phyloP scores from a whole-genome alignment of 495 filamentous ascomycete species.

The Penicillium argentinense region DNA sequence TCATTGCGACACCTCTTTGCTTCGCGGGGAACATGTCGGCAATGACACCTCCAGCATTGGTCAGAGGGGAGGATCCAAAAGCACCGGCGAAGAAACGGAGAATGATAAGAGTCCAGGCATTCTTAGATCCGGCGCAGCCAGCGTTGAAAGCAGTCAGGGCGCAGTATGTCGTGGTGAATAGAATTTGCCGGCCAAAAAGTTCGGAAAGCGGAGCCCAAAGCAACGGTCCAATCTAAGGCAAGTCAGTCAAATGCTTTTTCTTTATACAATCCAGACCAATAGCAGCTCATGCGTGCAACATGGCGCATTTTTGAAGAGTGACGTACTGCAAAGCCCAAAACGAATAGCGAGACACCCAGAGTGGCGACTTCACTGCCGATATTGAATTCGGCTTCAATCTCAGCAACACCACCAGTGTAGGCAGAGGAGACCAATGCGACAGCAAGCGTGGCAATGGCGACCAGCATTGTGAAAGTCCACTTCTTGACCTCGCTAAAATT shows the following conservation, averaged over 20 bases:
- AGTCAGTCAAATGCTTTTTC: slow-evolving; percentile 3
- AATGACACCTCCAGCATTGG: slow-evolving; percentile 73
- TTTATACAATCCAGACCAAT: background rate
- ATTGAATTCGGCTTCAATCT: slow-evolving; percentile 60
- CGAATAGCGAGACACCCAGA: slow-evolving; percentile 71
- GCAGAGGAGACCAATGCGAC: slow-evolving; percentile 78
- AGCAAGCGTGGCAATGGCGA: slow-evolving; percentile 67
- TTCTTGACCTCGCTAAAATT: slow-evolving; percentile 59
- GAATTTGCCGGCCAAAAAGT: slow-evolving; percentile 69
- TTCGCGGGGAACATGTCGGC: slow-evolving; percentile 69
- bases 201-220: slow-evolving; percentile 69
- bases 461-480: slow-evolving; percentile 66
- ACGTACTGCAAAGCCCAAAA: slow-evolving; percentile 69
- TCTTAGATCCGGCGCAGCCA: slow-evolving; percentile 60
- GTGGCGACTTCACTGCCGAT: slow-evolving; percentile 60
- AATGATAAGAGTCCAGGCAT: slow-evolving; percentile 65
- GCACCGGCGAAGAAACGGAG: slow-evolving; percentile 77
- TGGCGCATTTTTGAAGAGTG: no score
- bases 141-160: slow-evolving; percentile 69
- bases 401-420: slow-evolving; percentile 67
- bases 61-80: slow-evolving; percentile 73
- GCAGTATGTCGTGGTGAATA: slow-evolving; percentile 64
- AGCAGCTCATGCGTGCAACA: no score
- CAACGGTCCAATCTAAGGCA: slow-evolving; percentile 43
- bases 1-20: slow-evolving; percentile 63